phyloP scores from a whole-genome alignment of 176 grass and related monocot species.

The Paspalum vaginatum region DNA sequence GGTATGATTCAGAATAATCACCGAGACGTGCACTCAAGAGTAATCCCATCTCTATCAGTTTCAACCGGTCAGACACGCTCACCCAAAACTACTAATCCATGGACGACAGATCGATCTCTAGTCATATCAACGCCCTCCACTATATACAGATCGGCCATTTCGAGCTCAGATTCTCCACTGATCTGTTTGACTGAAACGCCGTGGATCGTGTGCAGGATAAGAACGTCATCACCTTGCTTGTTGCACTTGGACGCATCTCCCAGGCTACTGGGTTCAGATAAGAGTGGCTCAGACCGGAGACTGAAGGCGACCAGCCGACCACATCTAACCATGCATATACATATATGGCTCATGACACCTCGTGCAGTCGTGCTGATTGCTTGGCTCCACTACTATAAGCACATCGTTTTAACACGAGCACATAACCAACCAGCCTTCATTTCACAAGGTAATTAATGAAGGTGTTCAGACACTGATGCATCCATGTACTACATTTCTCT shows the following conservation, averaged over 20 bases:
- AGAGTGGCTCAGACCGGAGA: conserved; percentile 7
- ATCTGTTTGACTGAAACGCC: background rate
- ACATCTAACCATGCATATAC: background rate
- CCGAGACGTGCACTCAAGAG: conserved; percentile 7
- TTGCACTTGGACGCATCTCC: background rate
- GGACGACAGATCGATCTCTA: background rate
- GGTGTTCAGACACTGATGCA: background rate
- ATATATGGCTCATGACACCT: background rate
- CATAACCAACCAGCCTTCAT: background rate
- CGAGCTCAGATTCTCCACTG: background rate
- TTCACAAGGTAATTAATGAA: background rate
- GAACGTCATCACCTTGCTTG: background rate
- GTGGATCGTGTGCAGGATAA: background rate
- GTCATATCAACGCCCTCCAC: conserved; percentile 10
- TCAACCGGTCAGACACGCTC: background rate
- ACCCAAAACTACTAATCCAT: background rate
- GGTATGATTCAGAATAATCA: background rate
- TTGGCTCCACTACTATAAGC: background rate
- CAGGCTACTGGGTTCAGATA: background rate
- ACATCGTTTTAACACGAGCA: background rate
- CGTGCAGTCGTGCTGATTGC: background rate
- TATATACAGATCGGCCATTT: background rate
- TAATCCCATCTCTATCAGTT: background rate
- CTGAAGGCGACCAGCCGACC: background rate
- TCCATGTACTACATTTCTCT: background rate